phyloP scores from a whole-genome alignment of 331 rosid genomes.

The Spiraea crenata region DNA sequence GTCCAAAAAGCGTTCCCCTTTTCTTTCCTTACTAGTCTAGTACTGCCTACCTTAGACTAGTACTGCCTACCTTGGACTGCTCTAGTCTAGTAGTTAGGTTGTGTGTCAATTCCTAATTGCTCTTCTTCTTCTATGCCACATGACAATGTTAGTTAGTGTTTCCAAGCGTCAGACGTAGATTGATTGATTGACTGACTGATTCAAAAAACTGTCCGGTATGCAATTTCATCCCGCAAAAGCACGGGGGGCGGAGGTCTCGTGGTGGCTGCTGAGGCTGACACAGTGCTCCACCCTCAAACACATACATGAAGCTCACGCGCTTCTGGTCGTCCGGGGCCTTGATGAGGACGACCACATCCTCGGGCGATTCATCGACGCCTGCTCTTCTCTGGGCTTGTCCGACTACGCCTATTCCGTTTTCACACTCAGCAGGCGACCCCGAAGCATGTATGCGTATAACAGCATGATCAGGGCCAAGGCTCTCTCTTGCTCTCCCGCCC shows the following conservation, averaged over 20 bases:
- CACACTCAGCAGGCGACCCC: constrained; percentile 20
- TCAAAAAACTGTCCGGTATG: no score
- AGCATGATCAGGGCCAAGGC: constrained; percentile 44
- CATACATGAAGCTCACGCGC: constrained; percentile 48
- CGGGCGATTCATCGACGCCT: constrained; percentile 42
- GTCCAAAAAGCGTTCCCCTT: no score
- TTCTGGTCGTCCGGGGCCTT: constrained; percentile 42
- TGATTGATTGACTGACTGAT: no score
- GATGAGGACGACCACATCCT: constrained; percentile 41
- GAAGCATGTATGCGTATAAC: constrained; percentile 40
- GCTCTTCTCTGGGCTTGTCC: constrained; percentile 42
- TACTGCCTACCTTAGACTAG: no score
- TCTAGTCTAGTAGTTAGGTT: no score
- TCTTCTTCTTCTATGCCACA: no score
- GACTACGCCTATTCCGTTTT: constrained; percentile 46
- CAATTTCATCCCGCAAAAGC: background rate
- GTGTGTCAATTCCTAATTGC: no score
- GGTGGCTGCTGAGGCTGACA: constrained; percentile 10
- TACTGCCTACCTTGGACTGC: no score
- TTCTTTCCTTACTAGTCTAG: no score
- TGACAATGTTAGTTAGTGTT: no score
- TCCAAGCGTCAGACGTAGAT: no score
- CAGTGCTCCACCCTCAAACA: constrained; percentile 32
- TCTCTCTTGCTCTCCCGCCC: constrained; percentile 26
- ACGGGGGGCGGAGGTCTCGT: background rate